Percentiles rank a stretch among this genome's conserved stretches.
These are phyloP conservation scores for Kodamaea suecica DNA, from an alignment of 1,139 yeast genomes.

Conservation along the genomic window DNA sequence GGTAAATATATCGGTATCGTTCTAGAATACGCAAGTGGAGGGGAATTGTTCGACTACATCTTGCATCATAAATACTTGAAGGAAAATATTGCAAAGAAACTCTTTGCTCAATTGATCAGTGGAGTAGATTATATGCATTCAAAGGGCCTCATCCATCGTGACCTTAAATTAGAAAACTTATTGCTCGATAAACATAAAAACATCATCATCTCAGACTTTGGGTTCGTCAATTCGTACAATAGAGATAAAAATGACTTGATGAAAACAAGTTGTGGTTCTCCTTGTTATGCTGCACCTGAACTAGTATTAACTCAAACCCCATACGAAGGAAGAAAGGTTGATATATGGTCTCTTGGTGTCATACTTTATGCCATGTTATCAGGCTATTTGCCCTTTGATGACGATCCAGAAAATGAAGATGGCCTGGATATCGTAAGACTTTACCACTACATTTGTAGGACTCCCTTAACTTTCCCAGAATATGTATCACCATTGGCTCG, in stretches of 20 bases:
- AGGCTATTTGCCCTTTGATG: constrained; percentile 96
- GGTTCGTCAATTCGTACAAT: constrained; percentile 87
- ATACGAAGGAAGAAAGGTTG: constrained; percentile 92
- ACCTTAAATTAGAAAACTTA: constrained; percentile 69
- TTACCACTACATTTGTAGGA: constrained; percentile 86
- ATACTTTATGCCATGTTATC: constrained; percentile 95
- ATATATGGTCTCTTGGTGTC: constrained; percentile 96
- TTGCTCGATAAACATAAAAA: constrained; percentile 76
- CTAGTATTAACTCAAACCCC: constrained; percentile 83
- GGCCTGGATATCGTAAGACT: constrained; percentile 90
- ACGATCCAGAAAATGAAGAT: constrained; percentile 94
- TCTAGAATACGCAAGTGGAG: constrained; percentile 94
- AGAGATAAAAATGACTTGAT: constrained; percentile 66
- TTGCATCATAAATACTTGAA: constrained; percentile 81
- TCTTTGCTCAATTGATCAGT: constrained; percentile 89
- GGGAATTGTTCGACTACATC: constrained; percentile 92
- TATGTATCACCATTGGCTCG: constrained; percentile 89
- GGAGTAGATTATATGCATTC: constrained; percentile 91
- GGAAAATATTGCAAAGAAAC: constrained; percentile 77
- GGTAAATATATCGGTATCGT: constrained; percentile 96
- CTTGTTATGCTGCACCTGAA: constrained; percentile 98
- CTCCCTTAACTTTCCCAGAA: constrained; percentile 94
- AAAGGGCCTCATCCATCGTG: constrained; percentile 80
- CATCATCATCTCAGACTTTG: constrained; percentile 78
- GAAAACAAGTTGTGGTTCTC: constrained; percentile 97